phyloP scores from a whole-genome alignment of 495 filamentous ascomycete genomes.

The Hyaloscypha hepaticicola region DNA sequence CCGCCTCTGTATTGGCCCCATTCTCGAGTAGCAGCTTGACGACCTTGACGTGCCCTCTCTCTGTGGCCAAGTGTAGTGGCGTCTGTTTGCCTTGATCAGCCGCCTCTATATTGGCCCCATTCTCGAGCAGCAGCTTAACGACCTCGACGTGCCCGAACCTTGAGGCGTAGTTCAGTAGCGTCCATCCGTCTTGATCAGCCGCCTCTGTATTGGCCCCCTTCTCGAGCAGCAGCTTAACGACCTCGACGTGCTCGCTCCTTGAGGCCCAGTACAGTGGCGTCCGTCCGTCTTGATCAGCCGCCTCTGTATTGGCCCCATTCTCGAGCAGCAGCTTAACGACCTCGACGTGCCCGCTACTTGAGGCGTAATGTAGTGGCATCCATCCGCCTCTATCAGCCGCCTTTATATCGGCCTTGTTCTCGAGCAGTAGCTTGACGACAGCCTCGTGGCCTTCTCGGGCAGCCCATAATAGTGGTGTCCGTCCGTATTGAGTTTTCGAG shows the following conservation, averaged over 20 bases:
- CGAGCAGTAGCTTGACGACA: too few species aligned
- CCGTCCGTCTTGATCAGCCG: not conserved
- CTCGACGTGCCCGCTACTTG: too few species aligned
- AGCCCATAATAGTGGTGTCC: too few species aligned
- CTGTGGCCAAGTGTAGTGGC: not conserved
- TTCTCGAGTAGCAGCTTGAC: not conserved
- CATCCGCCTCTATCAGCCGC: too few species aligned
- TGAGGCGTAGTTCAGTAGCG: not conserved
- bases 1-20: not conserved
- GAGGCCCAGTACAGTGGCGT: too few species aligned
- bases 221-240: too few species aligned
- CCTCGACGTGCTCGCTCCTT: not conserved
- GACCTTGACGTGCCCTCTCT: not conserved
- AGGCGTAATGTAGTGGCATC: too few species aligned
- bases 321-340: too few species aligned
- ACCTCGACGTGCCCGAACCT: not conserved
- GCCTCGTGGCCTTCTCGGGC: too few species aligned
- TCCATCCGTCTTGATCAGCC: not conserved
- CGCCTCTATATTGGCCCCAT: not conserved
- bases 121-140: conserved; percentile 1
- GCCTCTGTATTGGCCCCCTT: not conserved
- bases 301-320: not conserved
- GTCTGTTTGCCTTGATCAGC: not conserved
- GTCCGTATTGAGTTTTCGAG: too few species aligned
- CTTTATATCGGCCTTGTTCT: too few species aligned